Base-by-base conservation (phyloP, 2,329 filamentous ascomycete species). In the Scedosporium minutisporum region DNA sequence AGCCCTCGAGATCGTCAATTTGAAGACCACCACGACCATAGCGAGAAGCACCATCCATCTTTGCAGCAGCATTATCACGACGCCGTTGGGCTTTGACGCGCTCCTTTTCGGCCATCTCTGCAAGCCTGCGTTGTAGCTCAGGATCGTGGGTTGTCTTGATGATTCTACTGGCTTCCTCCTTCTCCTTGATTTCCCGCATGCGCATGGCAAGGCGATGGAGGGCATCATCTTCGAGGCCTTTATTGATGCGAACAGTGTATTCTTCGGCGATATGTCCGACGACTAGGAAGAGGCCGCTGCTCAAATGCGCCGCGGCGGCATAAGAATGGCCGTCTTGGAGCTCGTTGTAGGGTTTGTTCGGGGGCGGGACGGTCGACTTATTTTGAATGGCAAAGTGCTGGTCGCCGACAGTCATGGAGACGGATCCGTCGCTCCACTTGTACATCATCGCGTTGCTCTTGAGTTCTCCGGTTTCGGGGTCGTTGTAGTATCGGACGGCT, bases 341-440 rank as follows among this genome's bases (percentile, higher is more conserved):
- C 68, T 87, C 83, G 64, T 86, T 78, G 76, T 89, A 89, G 2
- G 82, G 78, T 68, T 86, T 83, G 68, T 79, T 76, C 12, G 75
- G 76, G 1, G 80, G 77, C 1, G 88, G 87, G 1, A 88, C 88
- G 58, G 92, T 82, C 25, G 80, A 75, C 74, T 90, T 91, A 68
- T 83, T 86, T 65, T 86, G 81, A 57, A 93, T 81, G 69, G 91
- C 88, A 77, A 88, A 93, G 69, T 93, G 89, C 66, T 87, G 85
- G 64, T 85, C 86, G 14, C 89, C 90, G 25, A 93, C 79, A n/a
- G 88, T 84, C 25, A 93, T 77, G 10, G 89, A 92, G 16, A 90
- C 77, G 3, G 87, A 91, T 29, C 90, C 90, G 69, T 93, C 90
- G 65, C 87, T 91, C 90, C 90, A 93, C 67, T 84, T 83, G 70